Evolutionary conservation across 371 early-diverging fungal genomes (phyloP).

Genomic region (Umbelopsis sp.): DNA sequence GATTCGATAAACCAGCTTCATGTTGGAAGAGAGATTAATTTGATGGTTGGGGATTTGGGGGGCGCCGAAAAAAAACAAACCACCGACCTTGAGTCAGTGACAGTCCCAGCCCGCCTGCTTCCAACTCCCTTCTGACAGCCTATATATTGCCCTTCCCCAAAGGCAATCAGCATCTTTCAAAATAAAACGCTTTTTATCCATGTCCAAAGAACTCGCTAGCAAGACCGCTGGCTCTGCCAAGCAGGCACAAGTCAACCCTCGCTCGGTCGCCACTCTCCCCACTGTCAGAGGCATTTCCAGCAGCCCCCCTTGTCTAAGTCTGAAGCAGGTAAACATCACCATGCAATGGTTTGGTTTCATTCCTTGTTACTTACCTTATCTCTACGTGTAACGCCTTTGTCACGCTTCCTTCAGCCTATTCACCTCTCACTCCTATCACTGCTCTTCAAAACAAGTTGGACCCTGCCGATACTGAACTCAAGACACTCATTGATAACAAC

Average conservation of each 20-base stretch:
- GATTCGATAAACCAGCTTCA: background rate
- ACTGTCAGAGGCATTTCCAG: background rate
- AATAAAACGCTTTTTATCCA: conserved; percentile 16
- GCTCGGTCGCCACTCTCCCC: background rate
- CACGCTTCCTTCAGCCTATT: background rate
- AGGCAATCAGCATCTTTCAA: conserved; percentile 1
- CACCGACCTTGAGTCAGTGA: too few species aligned
- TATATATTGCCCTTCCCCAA: too few species aligned
- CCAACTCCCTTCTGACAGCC: too few species aligned
- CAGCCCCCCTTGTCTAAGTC: background rate
- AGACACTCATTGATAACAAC: conserved; percentile 37
- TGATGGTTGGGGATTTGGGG: too few species aligned
- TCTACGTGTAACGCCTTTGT: background rate
- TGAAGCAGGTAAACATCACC: background rate
- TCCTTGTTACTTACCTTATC: background rate
- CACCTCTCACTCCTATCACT: conserved; percentile 12
- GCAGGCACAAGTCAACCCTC: background rate
- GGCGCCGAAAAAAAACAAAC: too few species aligned
- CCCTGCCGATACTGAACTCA: conserved; percentile 30
- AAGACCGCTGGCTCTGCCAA: conserved; percentile 8
- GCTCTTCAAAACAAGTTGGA: conserved; percentile 31
- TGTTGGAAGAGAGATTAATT: too few species aligned
- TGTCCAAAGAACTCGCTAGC: conserved; percentile 14
- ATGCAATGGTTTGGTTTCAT: background rate
- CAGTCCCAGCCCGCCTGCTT: too few species aligned